Base-by-base conservation (phyloP, 1,284 basidiomycete species). In the Polyporus tsugae region DNA sequence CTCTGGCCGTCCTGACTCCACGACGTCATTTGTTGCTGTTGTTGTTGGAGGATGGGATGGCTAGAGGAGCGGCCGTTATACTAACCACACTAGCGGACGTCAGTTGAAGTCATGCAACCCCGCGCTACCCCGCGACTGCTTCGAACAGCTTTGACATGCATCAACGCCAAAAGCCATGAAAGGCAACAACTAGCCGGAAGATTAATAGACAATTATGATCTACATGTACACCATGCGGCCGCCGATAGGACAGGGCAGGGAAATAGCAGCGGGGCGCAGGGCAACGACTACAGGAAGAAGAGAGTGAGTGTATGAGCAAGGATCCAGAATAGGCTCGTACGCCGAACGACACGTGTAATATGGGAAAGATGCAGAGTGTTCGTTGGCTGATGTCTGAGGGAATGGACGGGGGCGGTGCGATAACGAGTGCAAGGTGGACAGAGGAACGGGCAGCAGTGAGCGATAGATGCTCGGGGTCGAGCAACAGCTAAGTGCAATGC, bases 161-260 rank as follows among this genome's bases (percentile, higher is more conserved):
- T n/a, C 44, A 22, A 6, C 46, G 11, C 46, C 46, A 25, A n/a
- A 11, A 25, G 4, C 10, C 22, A 25, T 11, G 36, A 41, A 41
- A 39, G n/a, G 10, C 13, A 63, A 38, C 15, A 61, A 17, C 36
- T 38, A 60, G 42, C 35, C 62, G 57, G 13, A 22, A 33, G 53
- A 72, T 70, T 65, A 70, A 69, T 72, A 68, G 64, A 59, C 60
- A 25, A 64, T 57, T 67, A 62, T 41, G 60, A 53, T 65, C 42
- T 70, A 72, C 71, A 69, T 63, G 66, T 72, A 68, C 71, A 72
- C 64, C 65, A 62, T 29, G 65, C 69, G 64, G 66, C 68, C 63
- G 65, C 46, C 61, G 35, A 53, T 55, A 17, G n/a, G 41, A 61
- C 36, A 60, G 57, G 17, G 55, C 38, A 72, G 63, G 19, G 64